Evolutionary conservation across 176 grass and related monocot genomes (phyloP).

Genomic region (Oryza nivara): DNA sequence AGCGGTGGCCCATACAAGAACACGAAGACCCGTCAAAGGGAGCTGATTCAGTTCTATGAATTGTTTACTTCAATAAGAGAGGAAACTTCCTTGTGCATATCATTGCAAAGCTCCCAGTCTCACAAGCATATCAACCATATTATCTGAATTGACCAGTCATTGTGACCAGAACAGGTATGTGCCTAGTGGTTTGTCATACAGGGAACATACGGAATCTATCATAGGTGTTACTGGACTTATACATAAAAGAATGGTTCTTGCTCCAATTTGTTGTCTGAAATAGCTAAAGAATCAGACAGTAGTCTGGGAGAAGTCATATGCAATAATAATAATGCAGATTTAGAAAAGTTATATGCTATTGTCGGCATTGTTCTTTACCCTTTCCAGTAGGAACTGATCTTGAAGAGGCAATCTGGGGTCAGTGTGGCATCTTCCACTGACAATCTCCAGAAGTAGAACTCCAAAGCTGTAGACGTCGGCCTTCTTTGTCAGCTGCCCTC

Average conservation of each 20-base stretch:
- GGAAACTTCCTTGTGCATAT: conserved; percentile 33
- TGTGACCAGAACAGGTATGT: not conserved
- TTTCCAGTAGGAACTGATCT: conserved; percentile 81
- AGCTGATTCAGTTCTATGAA: not conserved
- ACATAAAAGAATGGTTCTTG: conserved; percentile 18
- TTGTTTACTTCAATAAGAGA: not conserved
- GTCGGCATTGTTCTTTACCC: conserved; percentile 38
- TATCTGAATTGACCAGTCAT: conserved; percentile 10
- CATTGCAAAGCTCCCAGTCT: conserved; percentile 16
- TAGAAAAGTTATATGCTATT: not conserved
- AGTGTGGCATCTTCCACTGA: conserved; percentile 69
- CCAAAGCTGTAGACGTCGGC: conserved; percentile 71
- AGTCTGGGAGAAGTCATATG: not conserved
- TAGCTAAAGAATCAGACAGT: conserved; percentile 18
- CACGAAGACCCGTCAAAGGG: not conserved
- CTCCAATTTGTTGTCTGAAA: conserved; percentile 11
- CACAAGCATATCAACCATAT: not conserved
- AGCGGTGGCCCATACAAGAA: conserved; percentile 9
- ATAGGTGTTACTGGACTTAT: conserved; percentile 1
- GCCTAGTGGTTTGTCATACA: conserved; percentile 15
- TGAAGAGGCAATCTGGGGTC: conserved; percentile 58
- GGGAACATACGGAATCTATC: not conserved
- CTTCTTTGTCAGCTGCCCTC: conserved; percentile 67
- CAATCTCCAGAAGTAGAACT: conserved; percentile 72
- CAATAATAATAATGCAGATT: not conserved